phyloP scores from a whole-genome alignment of 2,329 filamentous ascomycete genomes.

The Alternaria arbusti region DNA sequence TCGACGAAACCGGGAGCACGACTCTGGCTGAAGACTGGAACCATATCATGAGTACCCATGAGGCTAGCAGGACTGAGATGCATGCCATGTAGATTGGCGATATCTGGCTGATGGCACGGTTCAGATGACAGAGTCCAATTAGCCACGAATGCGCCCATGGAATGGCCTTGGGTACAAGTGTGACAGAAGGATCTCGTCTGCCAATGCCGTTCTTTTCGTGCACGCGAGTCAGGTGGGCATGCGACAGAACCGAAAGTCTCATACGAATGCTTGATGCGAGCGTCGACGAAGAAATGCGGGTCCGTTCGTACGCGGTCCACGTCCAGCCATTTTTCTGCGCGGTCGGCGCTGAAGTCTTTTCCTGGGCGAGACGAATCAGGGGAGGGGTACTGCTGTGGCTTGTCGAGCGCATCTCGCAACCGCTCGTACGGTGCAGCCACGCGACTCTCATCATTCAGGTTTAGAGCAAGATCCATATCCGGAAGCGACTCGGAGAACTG shows the following conservation, averaged over 20 bases:
- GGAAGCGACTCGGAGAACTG: conserved; percentile 60
- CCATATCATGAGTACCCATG: conserved; percentile 67
- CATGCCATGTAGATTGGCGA: conserved; percentile 75
- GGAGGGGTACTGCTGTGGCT: conserved; percentile 30
- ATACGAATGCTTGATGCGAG: conserved; percentile 49
- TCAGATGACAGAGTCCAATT: conserved; percentile 71
- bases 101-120: conserved; percentile 78
- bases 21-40: conserved; percentile 78
- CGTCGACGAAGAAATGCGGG: conserved; percentile 39
- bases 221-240: conserved; percentile 68
- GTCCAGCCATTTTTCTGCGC: conserved; percentile 48
- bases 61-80: conserved; percentile 69
- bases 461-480: conserved; percentile 69
- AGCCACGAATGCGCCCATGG: conserved; percentile 68
- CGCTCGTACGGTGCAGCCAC: conserved; percentile 59
- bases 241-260: conserved; percentile 54
- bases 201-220: conserved; percentile 66
- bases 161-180: conserved; percentile 68
- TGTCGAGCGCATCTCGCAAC: conserved; percentile 33
- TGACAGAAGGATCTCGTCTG: conserved; percentile 69
- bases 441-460: conserved; percentile 66
- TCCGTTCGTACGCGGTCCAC: conserved; percentile 32
- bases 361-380: conserved; percentile 28
- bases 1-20: conserved; percentile 77
- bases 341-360: conserved; percentile 47